These are phyloP conservation scores for Xylaria scruposa DNA, from an alignment of 495 filamentous ascomycete species.

Conservation along the genomic window DNA sequence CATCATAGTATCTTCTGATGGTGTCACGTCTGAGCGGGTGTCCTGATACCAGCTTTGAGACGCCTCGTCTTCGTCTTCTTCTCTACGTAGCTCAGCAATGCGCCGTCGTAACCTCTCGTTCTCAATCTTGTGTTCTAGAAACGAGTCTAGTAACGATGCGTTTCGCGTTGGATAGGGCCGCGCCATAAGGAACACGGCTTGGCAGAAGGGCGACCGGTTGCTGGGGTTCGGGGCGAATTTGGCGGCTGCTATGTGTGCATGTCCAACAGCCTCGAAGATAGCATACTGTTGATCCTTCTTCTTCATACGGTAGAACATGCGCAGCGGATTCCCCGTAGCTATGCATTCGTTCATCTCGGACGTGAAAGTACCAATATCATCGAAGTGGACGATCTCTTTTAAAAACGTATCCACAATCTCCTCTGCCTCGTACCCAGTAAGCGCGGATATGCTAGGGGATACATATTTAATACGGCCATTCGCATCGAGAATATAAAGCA, in stretches of 20 bases:
- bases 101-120: constrained; percentile 86
- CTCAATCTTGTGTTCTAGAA: constrained; percentile 96
- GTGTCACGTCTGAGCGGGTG: constrained; percentile 59
- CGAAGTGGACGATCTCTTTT: constrained; percentile 81
- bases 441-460: constrained; percentile 76
- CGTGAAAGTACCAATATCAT: constrained; percentile 85
- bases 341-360: constrained; percentile 93
- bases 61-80: constrained; percentile 76
- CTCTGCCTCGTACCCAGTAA: constrained; percentile 76
- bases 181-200: constrained; percentile 93
- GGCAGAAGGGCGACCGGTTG: constrained; percentile 72
- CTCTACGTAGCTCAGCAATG: constrained; percentile 82
- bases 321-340: constrained; percentile 75
- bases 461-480: constrained; percentile 84
- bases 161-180: constrained; percentile 91
- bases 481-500: constrained; percentile 84
- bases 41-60: constrained; percentile 61
- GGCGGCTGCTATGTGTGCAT: constrained; percentile 84
- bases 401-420: constrained; percentile 79
- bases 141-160: constrained; percentile 84
- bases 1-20: constrained; percentile 54
- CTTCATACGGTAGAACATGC: constrained; percentile 88
- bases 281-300: constrained; percentile 75
- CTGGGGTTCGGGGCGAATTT: constrained; percentile 66
- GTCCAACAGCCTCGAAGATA: constrained; percentile 89